phyloP scores from a whole-genome alignment of 2,329 filamentous ascomycete species.

The Sarocladiaceae sp. region DNA sequence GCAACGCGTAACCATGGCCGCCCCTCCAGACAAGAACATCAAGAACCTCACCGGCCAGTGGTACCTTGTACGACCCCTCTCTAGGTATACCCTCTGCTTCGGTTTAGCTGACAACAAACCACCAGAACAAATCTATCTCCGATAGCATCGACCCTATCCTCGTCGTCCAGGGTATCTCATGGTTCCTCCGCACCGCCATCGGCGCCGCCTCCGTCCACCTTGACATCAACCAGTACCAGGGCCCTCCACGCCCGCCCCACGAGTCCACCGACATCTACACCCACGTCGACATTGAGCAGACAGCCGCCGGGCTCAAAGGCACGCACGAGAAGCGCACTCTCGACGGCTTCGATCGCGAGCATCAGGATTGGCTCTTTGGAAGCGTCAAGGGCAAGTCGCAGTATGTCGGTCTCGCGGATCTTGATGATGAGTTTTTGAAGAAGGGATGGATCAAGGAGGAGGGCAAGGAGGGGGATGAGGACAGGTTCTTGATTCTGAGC shows the following conservation, averaged over 20 bases:
- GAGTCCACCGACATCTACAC: conserved; percentile 34
- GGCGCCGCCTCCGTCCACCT: conserved; percentile 63
- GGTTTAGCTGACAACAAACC: background rate
- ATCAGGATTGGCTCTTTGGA: conserved; percentile 77
- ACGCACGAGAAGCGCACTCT: conserved; percentile 51
- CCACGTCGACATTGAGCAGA: conserved; percentile 68
- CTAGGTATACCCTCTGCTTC: background rate
- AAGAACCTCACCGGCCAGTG: conserved; percentile 64
- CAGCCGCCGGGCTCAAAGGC: conserved; percentile 64
- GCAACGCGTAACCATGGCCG: conserved; percentile 62
- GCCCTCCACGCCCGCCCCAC: conserved; percentile 33
- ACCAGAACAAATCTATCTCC: conserved; percentile 69
- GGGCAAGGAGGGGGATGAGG: conserved; percentile 40
- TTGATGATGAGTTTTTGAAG: conserved; percentile 50
- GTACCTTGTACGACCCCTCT: conserved; percentile 50
- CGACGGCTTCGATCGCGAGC: conserved; percentile 50
- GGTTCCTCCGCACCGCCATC: conserved; percentile 67
- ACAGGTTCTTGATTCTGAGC: conserved; percentile 51
- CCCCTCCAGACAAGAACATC: conserved; percentile 59
- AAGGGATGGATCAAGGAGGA: conserved; percentile 55
- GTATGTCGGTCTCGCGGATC: conserved; percentile 39
- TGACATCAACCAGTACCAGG: conserved; percentile 49
- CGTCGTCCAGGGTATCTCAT: conserved; percentile 64
- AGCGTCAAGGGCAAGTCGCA: conserved; percentile 54
- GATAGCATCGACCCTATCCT: conserved; percentile 64